These are phyloP conservation scores for Pseudomicrostroma phylloplanum DNA, from an alignment of 1,284 basidiomycete species.

Conservation along the genomic window DNA sequence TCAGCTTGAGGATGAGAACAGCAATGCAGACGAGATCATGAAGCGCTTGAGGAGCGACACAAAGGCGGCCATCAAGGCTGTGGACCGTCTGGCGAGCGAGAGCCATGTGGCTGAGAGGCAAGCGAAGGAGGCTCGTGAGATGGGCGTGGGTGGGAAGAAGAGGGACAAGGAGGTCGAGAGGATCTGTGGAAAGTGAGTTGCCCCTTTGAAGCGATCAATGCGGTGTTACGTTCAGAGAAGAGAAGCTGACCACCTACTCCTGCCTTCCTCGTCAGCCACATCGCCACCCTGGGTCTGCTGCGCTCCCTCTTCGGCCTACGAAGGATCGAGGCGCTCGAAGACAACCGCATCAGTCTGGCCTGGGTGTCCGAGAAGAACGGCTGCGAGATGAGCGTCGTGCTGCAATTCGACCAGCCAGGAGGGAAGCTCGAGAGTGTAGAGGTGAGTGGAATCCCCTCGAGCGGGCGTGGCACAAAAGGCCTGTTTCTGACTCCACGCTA, in stretches of 20 bases:
- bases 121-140: constrained; percentile 1
- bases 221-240: no score
- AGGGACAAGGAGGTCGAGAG: constrained; percentile 2
- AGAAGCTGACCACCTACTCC: no score
- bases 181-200: background rate
- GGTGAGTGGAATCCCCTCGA: background rate
- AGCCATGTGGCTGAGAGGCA: background rate
- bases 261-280: background rate
- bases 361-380: background rate
- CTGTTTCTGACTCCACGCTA: background rate
- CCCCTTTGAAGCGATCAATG: no score
- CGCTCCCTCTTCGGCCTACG: background rate
- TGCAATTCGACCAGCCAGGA: constrained; percentile 5
- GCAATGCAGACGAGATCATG: background rate
- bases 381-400: background rate
- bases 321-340: constrained; percentile 1
- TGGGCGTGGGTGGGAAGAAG: constrained; percentile 5
- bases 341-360: constrained; percentile 1
- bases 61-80: constrained; percentile 4
- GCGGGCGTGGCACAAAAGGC: background rate
- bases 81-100: constrained; percentile 2
- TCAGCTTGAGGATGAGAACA: background rate
- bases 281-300: background rate
- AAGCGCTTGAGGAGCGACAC: background rate
- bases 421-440: constrained; percentile 11